Conservation (phyloP, 768 basidiomycete species). For the Rhizopogon vesiculosus region DNA sequence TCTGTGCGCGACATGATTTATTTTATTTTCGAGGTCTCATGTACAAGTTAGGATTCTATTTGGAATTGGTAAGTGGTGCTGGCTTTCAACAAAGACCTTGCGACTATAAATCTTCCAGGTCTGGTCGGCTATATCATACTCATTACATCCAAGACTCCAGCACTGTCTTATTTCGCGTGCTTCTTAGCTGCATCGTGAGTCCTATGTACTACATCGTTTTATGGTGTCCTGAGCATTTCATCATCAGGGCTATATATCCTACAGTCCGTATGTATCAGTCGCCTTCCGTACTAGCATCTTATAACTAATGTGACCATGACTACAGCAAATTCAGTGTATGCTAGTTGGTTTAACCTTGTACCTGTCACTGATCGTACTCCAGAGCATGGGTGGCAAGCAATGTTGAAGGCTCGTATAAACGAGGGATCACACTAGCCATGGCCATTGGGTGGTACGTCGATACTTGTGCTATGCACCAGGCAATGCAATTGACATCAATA, state of each 20-base stretch:
- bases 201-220: neutral
- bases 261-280: constrained; percentile 33
- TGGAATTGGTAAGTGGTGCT: constrained; percentile 20
- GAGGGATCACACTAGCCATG: constrained; percentile 64
- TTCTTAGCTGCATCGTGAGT: constrained; percentile 69
- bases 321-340: constrained; percentile 49
- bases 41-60: constrained; percentile 15
- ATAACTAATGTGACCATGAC: neutral
- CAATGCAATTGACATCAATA: neutral
- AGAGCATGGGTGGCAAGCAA: constrained; percentile 61
- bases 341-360: constrained; percentile 4
- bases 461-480: constrained; percentile 13
- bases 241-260: constrained; percentile 40
- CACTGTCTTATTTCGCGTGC: constrained; percentile 67
- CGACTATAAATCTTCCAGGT: constrained; percentile 20
- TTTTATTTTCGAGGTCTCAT: neutral
- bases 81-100: too few relatives aligned
- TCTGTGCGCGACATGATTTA: constrained; percentile 35
- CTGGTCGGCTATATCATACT: constrained; percentile 64
- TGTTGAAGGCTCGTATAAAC: constrained; percentile 71
- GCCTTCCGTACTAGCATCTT: neutral
- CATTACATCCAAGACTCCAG: constrained; percentile 52
- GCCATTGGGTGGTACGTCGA: constrained; percentile 50
- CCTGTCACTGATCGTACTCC: neutral
- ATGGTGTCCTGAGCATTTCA: neutral